Evolutionary conservation across 306 rosid species (phyloP).

Genomic region (Sicyos baderoa): DNA sequence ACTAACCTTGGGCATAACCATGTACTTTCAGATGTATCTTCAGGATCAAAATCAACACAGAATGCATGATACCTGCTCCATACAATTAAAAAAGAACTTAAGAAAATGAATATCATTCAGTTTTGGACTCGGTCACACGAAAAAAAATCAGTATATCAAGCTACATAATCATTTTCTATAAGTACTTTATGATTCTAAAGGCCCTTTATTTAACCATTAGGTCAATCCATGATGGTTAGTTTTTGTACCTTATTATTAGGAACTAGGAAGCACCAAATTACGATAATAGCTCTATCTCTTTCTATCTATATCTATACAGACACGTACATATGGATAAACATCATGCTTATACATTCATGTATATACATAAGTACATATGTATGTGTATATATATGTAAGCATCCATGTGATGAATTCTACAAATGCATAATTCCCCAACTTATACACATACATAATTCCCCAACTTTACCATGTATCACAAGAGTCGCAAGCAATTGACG

Average conservation of each 20-base stretch:
- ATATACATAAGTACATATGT: background rate
- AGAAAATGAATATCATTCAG: constrained; percentile 11
- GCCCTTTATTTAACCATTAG: too few relatives aligned
- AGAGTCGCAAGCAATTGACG: constrained; percentile 96
- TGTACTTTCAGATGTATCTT: constrained; percentile 59
- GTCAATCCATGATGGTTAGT: too few relatives aligned
- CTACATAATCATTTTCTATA: background rate
- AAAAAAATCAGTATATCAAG: constrained; percentile 4
- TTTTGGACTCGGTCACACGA: background rate
- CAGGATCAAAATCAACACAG: constrained; percentile 93
- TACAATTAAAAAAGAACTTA: constrained; percentile 26
- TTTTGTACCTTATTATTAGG: background rate
- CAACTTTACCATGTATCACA: constrained; percentile 71
- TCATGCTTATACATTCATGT: background rate
- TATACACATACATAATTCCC: too few relatives aligned
- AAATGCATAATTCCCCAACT: too few relatives aligned
- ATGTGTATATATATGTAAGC: background rate
- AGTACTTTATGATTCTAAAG: too few relatives aligned
- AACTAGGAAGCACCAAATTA: background rate
- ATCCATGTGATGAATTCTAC: background rate
- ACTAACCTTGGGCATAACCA: constrained; percentile 98
- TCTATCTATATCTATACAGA: background rate
- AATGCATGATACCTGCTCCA: constrained; percentile 89
- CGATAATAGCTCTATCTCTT: background rate
- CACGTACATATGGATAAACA: background rate